Evolutionary conservation across 2,329 filamentous ascomycete species (phyloP).

Genomic region (Ceratocystiopsis sp.): DNA sequence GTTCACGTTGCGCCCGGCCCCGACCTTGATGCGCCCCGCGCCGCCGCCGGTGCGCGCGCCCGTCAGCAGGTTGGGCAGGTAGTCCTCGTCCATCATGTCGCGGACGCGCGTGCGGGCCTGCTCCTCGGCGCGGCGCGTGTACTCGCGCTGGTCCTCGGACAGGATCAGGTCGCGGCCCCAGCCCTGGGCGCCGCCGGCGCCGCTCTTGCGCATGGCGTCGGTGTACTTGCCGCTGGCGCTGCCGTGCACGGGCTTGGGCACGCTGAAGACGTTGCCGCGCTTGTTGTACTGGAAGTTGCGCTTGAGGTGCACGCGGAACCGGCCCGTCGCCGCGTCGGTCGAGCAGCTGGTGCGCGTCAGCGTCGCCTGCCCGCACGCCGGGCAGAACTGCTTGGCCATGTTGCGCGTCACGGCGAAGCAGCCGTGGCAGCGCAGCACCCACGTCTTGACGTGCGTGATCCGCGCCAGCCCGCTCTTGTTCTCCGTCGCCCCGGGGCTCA

Average conservation of each 20-base stretch:
- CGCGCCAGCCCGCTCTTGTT: slow-evolving; percentile 43
- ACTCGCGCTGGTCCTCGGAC: slow-evolving; percentile 92
- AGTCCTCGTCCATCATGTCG: slow-evolving; percentile 92
- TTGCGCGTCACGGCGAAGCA: slow-evolving; percentile 78
- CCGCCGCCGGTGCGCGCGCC: slow-evolving; percentile 55
- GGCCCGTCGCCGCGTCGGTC: slow-evolving; percentile 54
- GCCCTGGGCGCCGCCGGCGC: slow-evolving; percentile 62
- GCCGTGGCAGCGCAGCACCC: slow-evolving; percentile 81
- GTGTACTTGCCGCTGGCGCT: slow-evolving; percentile 59
- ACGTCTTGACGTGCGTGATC: slow-evolving; percentile 73
- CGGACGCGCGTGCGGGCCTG: slow-evolving; percentile 51
- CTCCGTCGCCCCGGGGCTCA: slow-evolving; percentile 34
- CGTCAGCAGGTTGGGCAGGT: slow-evolving; percentile 67
- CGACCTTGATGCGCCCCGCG: slow-evolving; percentile 48
- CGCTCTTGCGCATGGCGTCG: slow-evolving; percentile 19
- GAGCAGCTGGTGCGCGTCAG: slow-evolving; percentile 74
- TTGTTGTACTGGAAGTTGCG: slow-evolving; percentile 95
- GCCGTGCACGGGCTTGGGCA: slow-evolving; percentile 78
- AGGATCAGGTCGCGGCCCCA: slow-evolving; percentile 78
- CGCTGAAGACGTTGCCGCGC: slow-evolving; percentile 76
- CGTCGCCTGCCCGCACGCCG: slow-evolving; percentile 73
- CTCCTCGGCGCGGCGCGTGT: slow-evolving; percentile 42
- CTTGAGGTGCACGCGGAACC: slow-evolving; percentile 76
- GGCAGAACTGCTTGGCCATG: slow-evolving; percentile 82
- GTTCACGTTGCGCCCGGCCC: slow-evolving; percentile 77